These are phyloP conservation scores for Mortierella sp. DNA, from an alignment of 371 early-diverging fungal species.

Conservation along the genomic window DNA sequence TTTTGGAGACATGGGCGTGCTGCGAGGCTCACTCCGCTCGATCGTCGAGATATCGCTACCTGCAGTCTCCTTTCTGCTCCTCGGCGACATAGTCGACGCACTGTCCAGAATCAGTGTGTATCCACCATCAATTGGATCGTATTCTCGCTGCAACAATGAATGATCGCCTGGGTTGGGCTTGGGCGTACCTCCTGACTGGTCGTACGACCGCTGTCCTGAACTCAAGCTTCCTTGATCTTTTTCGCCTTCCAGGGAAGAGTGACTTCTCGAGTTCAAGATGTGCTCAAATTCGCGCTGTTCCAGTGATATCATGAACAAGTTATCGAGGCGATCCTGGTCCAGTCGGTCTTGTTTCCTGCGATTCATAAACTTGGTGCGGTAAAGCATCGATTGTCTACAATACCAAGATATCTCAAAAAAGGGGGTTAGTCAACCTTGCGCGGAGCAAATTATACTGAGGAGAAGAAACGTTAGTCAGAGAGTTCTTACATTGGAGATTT, in stretches of 20 bases:
- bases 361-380: constrained; percentile 35
- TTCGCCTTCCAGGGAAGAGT: background rate
- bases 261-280: constrained; percentile 19
- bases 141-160: constrained; percentile 31
- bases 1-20: constrained; percentile 4
- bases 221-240: constrained; percentile 8
- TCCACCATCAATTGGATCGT: constrained; percentile 52
- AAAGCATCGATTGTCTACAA: constrained; percentile 49
- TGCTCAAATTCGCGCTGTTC: constrained; percentile 43
- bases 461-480: too few species aligned
- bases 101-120: constrained; percentile 44
- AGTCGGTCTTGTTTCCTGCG: constrained; percentile 37
- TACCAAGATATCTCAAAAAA: background rate
- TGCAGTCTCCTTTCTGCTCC: constrained; percentile 24
- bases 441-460: too few species aligned
- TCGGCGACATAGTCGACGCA: constrained; percentile 21
- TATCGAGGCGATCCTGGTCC: constrained; percentile 39
- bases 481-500: constrained; percentile 59
- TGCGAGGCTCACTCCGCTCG: constrained; percentile 11
- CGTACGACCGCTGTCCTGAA: constrained; percentile 11
- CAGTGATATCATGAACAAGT: constrained; percentile 32
- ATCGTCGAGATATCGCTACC: constrained; percentile 20
- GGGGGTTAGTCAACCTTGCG: background rate
- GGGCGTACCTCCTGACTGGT: background rate
- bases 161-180: constrained; percentile 23